Evolutionary conservation across 768 basidiomycete species (phyloP).

Genomic region (Clavulina sp.): DNA sequence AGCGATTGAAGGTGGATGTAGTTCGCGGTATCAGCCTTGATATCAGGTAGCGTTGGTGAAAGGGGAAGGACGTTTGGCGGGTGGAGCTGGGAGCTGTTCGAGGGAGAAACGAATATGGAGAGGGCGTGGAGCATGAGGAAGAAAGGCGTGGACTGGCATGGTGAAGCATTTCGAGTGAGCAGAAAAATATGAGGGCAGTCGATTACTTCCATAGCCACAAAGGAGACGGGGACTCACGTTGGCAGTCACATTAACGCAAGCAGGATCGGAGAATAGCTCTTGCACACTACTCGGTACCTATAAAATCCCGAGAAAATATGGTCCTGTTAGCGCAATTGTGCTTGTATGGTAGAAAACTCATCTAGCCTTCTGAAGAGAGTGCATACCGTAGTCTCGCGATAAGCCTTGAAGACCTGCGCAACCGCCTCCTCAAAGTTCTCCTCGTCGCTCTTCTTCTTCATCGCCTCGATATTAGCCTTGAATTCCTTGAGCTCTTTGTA

Average conservation of each 20-base stretch:
- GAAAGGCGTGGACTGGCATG: slow-evolving; percentile 40
- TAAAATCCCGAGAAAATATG: neutral
- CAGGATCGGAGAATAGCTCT: slow-evolving; percentile 43
- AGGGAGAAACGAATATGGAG: slow-evolving; percentile 45
- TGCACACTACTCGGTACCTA: slow-evolving; percentile 53
- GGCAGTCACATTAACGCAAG: slow-evolving; percentile 27
- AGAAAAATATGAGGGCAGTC: neutral
- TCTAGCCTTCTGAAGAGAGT: too few relatives aligned
- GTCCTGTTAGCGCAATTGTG: too few relatives aligned
- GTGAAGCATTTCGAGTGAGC: neutral
- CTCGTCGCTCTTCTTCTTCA: slow-evolving; percentile 66
- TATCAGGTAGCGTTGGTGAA: slow-evolving; percentile 80
- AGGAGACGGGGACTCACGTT: slow-evolving; percentile 24
- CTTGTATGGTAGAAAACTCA: too few relatives aligned
- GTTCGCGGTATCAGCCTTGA: slow-evolving; percentile 74
- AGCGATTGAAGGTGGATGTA: slow-evolving; percentile 77
- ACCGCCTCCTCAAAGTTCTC: slow-evolving; percentile 97
- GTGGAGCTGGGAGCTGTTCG: slow-evolving; percentile 25
- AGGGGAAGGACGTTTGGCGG: slow-evolving; percentile 54
- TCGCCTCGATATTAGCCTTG: slow-evolving; percentile 42
- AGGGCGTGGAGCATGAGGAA: slow-evolving; percentile 66
- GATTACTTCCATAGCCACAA: too few relatives aligned
- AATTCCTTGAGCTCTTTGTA: slow-evolving; percentile 58
- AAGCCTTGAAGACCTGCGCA: slow-evolving; percentile 69
- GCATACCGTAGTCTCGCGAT: slow-evolving; percentile 33